Conservation (phyloP, 495 filamentous ascomycete genomes). For the Talaromyces nanjingensis region DNA sequence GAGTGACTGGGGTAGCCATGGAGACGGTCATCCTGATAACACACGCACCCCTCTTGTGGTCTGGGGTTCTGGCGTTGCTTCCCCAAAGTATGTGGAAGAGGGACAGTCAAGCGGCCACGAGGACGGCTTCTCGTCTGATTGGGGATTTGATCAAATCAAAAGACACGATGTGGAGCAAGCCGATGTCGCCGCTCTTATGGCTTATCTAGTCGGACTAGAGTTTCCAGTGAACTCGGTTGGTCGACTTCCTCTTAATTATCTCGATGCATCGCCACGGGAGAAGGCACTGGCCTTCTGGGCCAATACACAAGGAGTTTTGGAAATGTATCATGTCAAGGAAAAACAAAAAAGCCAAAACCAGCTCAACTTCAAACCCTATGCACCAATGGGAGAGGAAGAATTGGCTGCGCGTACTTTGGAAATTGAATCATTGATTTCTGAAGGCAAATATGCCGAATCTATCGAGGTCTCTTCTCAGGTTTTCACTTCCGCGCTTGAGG, state of each 20-base stretch:
- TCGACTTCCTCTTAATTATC: conserved; percentile 77
- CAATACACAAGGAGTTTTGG: conserved; percentile 83
- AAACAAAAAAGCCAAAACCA: conserved; percentile 68
- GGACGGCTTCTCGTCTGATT: conserved; percentile 87
- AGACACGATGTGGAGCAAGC: conserved; percentile 91
- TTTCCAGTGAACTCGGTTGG: conserved; percentile 97
- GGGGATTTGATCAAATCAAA: conserved; percentile 71
- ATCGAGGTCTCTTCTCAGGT: conserved; percentile 69
- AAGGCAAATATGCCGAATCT: conserved; percentile 60
- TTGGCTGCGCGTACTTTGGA: conserved; percentile 60
- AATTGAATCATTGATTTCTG: conserved; percentile 61
- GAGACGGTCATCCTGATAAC: conserved; percentile 96
- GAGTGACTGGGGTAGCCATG: conserved; percentile 97
- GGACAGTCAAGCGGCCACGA: conserved; percentile 68
- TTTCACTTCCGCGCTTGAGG: conserved; percentile 70
- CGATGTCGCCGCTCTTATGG: conserved; percentile 94
- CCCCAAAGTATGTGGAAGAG: conserved; percentile 50
- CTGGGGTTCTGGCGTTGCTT: conserved; percentile 90
- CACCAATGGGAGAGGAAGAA: conserved; percentile 49
- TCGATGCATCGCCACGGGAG: conserved; percentile 60
- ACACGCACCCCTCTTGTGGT: conserved; percentile 88
- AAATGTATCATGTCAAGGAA: conserved; percentile 97
- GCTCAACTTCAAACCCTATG: conserved; percentile 70
- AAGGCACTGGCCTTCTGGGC: conserved; percentile 83
- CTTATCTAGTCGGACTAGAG: conserved; percentile 82